Percentiles rank a stretch among this genome's conserved stretches.
Evolutionary conservation across 2,329 filamentous ascomycete genomes (phyloP).

Genomic region (Davidsoniella virescens): DNA sequence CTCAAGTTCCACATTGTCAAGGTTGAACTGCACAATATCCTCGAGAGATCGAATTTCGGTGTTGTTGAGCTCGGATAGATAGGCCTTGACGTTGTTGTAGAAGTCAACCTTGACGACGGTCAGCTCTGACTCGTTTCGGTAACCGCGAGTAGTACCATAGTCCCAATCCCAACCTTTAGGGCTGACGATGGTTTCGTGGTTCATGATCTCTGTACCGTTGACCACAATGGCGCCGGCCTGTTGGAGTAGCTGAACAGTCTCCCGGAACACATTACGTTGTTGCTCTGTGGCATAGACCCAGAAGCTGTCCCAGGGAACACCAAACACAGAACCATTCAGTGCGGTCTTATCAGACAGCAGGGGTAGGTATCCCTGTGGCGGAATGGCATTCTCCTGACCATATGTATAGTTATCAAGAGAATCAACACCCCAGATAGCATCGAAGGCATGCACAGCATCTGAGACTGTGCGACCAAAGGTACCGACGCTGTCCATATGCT

Average conservation of each 20-base stretch:
- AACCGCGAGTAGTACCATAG: slow-evolving; percentile 43
- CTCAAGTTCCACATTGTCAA: slow-evolving; percentile 47
- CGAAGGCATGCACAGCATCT: slow-evolving; percentile 51
- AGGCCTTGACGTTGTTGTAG: slow-evolving; percentile 43
- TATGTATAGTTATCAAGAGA: slow-evolving; percentile 48
- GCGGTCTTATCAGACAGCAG: slow-evolving; percentile 36
- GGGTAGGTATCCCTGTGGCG: slow-evolving; percentile 37
- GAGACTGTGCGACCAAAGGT: slow-evolving; percentile 49
- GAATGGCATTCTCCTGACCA: slow-evolving; percentile 37
- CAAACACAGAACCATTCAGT: slow-evolving; percentile 47
- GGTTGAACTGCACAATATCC: slow-evolving; percentile 50
- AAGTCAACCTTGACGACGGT: slow-evolving; percentile 57
- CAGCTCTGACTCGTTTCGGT: slow-evolving; percentile 57
- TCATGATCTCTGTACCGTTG: slow-evolving; percentile 52
- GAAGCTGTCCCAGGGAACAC: slow-evolving; percentile 55
- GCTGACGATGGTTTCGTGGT: slow-evolving; percentile 44
- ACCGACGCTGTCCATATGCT: slow-evolving; percentile 54
- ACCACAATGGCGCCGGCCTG: slow-evolving; percentile 48
- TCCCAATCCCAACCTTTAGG: slow-evolving; percentile 62
- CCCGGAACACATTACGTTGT: slow-evolving; percentile 36
- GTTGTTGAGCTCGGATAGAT: slow-evolving; percentile 46
- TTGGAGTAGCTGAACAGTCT: slow-evolving; percentile 29
- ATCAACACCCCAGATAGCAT: slow-evolving; percentile 52
- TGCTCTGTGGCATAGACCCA: slow-evolving; percentile 44
- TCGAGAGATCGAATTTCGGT: slow-evolving; percentile 42